These are phyloP conservation scores for Pisolithus sp. DNA, from an alignment of 768 basidiomycete genomes.

Conservation along the genomic window DNA sequence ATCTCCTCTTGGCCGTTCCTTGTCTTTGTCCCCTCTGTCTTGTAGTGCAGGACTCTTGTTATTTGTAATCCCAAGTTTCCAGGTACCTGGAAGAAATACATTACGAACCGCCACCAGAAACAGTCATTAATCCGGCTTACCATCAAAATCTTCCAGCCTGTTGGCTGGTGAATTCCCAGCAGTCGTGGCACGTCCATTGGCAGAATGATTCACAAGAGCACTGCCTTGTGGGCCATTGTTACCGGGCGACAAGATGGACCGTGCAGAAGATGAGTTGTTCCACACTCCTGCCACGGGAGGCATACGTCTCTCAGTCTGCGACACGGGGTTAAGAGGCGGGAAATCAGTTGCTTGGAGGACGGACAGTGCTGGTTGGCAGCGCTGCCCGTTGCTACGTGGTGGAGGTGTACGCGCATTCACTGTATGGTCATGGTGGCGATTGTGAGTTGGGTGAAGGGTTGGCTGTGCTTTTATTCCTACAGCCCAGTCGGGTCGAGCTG, in stretches of 20 bases:
- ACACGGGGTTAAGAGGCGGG: conserved; percentile 53
- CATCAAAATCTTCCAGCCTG: conserved; percentile 42
- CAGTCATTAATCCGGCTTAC: conserved; percentile 42
- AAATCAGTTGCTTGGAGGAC: conserved; percentile 60
- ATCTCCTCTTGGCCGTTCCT: conserved; percentile 31
- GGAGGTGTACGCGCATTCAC: conserved; percentile 34
- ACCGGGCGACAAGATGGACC: conserved; percentile 44
- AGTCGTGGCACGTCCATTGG: conserved; percentile 16
- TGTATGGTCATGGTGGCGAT: conserved; percentile 49
- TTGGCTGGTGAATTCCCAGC: conserved; percentile 3
- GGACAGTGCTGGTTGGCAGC: conserved; percentile 30
- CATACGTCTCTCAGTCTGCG: conserved; percentile 43
- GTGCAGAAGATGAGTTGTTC: conserved; percentile 50
- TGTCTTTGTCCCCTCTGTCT: conserved; percentile 25
- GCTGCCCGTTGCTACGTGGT: conserved; percentile 29
- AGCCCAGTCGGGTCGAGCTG: conserved; percentile 84
- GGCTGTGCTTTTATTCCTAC: conserved; percentile 77
- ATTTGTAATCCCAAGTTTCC: conserved; percentile 14
- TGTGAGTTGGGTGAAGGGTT: conserved; percentile 46
- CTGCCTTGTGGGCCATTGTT: conserved; percentile 28
- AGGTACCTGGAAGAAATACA: conserved; percentile 29
- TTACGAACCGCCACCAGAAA: conserved; percentile 33
- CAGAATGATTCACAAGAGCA: conserved; percentile 32
- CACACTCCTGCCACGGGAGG: conserved; percentile 62
- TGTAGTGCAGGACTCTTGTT: conserved; percentile 15